Evolutionary conservation across 345 rosid species (phyloP).

Genomic region (Passiflora organensis): DNA sequence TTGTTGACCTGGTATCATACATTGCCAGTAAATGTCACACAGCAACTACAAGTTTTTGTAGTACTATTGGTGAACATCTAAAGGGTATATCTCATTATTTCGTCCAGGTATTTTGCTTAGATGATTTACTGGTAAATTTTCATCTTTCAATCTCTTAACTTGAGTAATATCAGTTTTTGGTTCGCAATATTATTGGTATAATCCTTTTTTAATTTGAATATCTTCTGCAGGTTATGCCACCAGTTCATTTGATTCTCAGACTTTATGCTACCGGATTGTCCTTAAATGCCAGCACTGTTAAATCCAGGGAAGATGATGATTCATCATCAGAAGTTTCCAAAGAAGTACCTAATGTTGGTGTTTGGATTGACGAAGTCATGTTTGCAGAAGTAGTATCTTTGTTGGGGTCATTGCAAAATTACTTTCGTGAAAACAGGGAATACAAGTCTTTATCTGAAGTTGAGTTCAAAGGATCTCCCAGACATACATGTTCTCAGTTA

Average conservation of each 20-base stretch:
- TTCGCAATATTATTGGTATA: too few species aligned
- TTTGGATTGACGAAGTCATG: constrained; percentile 40
- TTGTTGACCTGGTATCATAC: constrained; percentile 63
- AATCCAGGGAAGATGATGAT: constrained; percentile 28
- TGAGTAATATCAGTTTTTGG: too few species aligned
- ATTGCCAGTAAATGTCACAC: constrained; percentile 59
- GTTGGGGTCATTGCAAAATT: constrained; percentile 39
- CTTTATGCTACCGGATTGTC: constrained; percentile 67
- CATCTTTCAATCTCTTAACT: background rate
- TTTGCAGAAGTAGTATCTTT: constrained; percentile 38
- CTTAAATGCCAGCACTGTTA: constrained; percentile 26
- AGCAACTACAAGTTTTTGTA: constrained; percentile 37
- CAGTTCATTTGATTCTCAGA: constrained; percentile 48
- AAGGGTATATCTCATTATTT: constrained; percentile 38
- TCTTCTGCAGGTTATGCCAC: constrained; percentile 51
- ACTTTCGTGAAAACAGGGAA: constrained; percentile 32
- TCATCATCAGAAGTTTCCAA: constrained; percentile 26
- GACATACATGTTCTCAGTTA: constrained; percentile 19
- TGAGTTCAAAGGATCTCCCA: constrained; percentile 15
- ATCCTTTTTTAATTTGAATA: constrained; percentile 15
- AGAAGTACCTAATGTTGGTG: constrained; percentile 32
- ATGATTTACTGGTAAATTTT: constrained; percentile 14
- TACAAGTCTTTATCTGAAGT: constrained; percentile 18
- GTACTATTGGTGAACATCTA: constrained; percentile 44
- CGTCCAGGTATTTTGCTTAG: constrained; percentile 44